Conservation (phyloP, 345 rosid genomes). For the Rubroshorea leprosula region DNA sequence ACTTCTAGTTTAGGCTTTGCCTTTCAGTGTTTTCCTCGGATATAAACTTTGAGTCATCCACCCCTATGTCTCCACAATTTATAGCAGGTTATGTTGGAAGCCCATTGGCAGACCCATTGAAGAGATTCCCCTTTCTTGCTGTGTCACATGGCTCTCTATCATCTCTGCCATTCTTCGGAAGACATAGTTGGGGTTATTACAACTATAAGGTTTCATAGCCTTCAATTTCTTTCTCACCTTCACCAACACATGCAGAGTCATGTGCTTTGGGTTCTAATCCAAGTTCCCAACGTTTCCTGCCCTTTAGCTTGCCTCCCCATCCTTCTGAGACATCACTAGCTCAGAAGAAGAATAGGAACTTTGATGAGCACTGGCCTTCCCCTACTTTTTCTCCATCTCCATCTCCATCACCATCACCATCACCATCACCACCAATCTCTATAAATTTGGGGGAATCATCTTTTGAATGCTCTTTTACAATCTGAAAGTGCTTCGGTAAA, state of each 20-base stretch:
- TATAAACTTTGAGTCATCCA: conserved; percentile 57
- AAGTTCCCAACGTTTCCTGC: conserved; percentile 33
- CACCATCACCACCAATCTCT: conserved; percentile 63
- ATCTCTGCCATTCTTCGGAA: conserved; percentile 68
- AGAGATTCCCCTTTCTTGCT: conserved; percentile 74
- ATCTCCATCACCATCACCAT: conserved; percentile 17
- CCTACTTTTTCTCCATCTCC: conserved; percentile 62
- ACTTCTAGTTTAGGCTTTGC: conserved; percentile 75
- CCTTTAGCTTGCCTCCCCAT: conserved; percentile 47
- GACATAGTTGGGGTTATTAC: conserved; percentile 90
- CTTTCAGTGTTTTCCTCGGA: conserved; percentile 68
- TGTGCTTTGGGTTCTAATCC: conserved; percentile 50
- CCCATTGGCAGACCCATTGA: conserved; percentile 85
- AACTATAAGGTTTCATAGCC: conserved; percentile 58
- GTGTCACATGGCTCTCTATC: conserved; percentile 68
- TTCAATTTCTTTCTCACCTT: conserved; percentile 67
- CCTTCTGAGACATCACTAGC: conserved; percentile 45
- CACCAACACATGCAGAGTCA: conserved; percentile 72
- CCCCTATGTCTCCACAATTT: conserved; percentile 76
- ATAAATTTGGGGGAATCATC: conserved; percentile 40
- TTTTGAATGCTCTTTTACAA: conserved; percentile 37
- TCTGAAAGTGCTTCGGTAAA: conserved; percentile 90
- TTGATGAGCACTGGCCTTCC: conserved; percentile 54
- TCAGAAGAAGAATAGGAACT: conserved; percentile 41
- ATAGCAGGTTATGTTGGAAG: conserved; percentile 95